Conservation (phyloP, 78 protist genomes). For the Polysphondylium violaceum region DNA sequence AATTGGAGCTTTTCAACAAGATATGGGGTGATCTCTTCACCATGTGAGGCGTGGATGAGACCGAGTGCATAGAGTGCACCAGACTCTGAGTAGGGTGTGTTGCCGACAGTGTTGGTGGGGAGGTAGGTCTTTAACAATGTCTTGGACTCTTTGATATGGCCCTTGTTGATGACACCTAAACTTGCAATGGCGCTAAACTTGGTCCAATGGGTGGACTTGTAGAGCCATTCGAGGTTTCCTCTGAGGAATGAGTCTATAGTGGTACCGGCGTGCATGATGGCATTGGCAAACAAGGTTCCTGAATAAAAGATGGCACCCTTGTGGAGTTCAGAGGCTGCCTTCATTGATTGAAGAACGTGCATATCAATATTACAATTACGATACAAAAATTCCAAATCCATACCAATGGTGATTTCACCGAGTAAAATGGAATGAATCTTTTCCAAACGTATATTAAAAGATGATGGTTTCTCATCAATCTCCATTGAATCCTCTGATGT, state of each 20-base stretch:
- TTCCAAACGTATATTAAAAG: slow-evolving; percentile 25
- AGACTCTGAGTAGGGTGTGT: slow-evolving; percentile 94
- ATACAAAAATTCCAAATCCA: slow-evolving; percentile 93
- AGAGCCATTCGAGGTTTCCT: slow-evolving; percentile 98
- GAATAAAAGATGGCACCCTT: slow-evolving; percentile 84
- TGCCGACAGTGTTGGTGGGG: slow-evolving; percentile 74
- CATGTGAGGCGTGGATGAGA: slow-evolving; percentile 97
- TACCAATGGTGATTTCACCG: slow-evolving; percentile 89
- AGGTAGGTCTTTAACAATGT: slow-evolving; percentile 61
- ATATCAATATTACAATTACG: slow-evolving; percentile 91
- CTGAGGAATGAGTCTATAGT: slow-evolving; percentile 96
- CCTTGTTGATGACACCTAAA: slow-evolving; percentile 95
- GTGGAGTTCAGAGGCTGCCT: slow-evolving; percentile 74
- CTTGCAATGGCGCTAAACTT: slow-evolving; percentile 95
- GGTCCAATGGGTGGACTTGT: slow-evolving; percentile 96
- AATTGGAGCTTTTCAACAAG: slow-evolving; percentile 66
- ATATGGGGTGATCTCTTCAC: slow-evolving; percentile 81
- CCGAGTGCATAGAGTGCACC: slow-evolving; percentile 99
- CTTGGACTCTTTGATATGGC: slow-evolving; percentile 60
- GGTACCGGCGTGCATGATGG: slow-evolving; percentile 98
- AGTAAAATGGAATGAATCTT: slow-evolving; percentile 83
- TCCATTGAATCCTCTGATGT: slow-evolving; percentile 69
- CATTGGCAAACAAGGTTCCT: slow-evolving; percentile 94
- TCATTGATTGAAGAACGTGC: slow-evolving; percentile 88
- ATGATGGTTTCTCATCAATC: slow-evolving; percentile 21